Conservation (phyloP, 805 yeast genomes). For the Candida succiphila region DNA sequence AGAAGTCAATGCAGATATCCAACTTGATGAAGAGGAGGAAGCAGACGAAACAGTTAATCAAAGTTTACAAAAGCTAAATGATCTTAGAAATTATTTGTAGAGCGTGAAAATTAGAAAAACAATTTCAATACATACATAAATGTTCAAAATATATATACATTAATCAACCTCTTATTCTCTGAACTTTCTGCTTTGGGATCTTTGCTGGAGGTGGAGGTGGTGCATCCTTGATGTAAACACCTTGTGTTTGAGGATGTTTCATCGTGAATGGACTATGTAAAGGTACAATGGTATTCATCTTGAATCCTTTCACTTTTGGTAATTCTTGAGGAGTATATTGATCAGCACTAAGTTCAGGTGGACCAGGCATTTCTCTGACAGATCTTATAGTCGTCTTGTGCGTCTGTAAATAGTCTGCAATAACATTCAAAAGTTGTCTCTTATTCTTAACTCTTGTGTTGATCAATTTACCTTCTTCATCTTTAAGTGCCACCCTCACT, state of each 20-base stretch:
- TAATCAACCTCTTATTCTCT: slow-evolving; percentile 37
- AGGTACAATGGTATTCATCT: slow-evolving; percentile 84
- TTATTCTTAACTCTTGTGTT: slow-evolving; percentile 36
- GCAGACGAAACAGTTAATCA: not conserved
- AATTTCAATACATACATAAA: not conserved
- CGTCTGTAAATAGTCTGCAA: slow-evolving; percentile 49
- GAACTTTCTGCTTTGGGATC: slow-evolving; percentile 47
- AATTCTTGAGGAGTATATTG: slow-evolving; percentile 46
- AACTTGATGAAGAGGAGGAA: not conserved
- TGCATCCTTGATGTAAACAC: slow-evolving; percentile 44
- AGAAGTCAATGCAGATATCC: not conserved
- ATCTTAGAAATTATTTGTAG: slow-evolving; percentile 1
- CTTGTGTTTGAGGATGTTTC: slow-evolving; percentile 76
- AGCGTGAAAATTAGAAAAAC: not conserved
- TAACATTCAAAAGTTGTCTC: slow-evolving; percentile 50
- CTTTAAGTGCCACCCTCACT: slow-evolving; percentile 62
- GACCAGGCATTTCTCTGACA: slow-evolving; percentile 56
- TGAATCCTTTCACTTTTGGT: slow-evolving; percentile 79
- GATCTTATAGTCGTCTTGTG: slow-evolving; percentile 63
- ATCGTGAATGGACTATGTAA: slow-evolving; percentile 68
- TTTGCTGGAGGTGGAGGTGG: slow-evolving; percentile 31
- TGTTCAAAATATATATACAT: not conserved
- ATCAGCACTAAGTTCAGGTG: slow-evolving; percentile 44
- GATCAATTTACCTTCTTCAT: slow-evolving; percentile 32
- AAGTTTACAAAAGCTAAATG: slow-evolving; percentile 1